A percentile compares a stretch with the other conserved stretches of the same genome.
phyloP scores from a whole-genome alignment of 2,329 filamentous ascomycete genomes.

The Xylaria sp. region DNA sequence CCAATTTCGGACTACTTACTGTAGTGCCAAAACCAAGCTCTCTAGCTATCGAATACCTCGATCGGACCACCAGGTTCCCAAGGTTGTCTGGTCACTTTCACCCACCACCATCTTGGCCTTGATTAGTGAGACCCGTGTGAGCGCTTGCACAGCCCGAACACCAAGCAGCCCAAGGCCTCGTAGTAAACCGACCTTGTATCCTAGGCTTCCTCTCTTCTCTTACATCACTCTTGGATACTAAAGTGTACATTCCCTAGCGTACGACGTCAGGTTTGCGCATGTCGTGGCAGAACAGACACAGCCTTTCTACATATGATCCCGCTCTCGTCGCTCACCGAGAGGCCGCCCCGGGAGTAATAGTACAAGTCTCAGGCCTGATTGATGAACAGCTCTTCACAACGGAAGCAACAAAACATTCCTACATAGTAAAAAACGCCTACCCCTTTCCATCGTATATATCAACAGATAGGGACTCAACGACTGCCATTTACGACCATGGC shows the following conservation, averaged over 20 bases:
- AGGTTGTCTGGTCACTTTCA: background rate
- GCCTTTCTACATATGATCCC: constrained; percentile 22
- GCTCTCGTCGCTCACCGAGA: constrained; percentile 10
- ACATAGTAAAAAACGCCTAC: background rate
- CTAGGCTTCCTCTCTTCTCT: background rate
- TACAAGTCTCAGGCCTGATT: background rate
- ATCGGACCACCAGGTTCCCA: background rate
- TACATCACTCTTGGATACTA: background rate
- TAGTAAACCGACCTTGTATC: background rate
- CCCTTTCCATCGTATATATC: background rate
- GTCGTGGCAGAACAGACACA: constrained; percentile 22
- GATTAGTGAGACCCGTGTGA: constrained; percentile 6
- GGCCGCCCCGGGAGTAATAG: background rate
- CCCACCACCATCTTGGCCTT: constrained; percentile 5
- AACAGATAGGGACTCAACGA: background rate
- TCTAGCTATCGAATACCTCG: constrained; percentile 8
- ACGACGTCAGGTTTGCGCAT: constrained; percentile 22
- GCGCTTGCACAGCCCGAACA: constrained; percentile 21
- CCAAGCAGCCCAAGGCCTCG: constrained; percentile 17
- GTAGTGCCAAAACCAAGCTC: background rate
- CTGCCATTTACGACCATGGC: constrained; percentile 30
- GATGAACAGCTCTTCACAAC: background rate
- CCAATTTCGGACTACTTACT: background rate
- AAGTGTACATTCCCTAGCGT: constrained; percentile 10
- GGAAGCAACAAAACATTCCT: background rate